Evolutionary conservation across 2,329 filamentous ascomycete species (phyloP).

Genomic region (Pezizomycotina sp.): DNA sequence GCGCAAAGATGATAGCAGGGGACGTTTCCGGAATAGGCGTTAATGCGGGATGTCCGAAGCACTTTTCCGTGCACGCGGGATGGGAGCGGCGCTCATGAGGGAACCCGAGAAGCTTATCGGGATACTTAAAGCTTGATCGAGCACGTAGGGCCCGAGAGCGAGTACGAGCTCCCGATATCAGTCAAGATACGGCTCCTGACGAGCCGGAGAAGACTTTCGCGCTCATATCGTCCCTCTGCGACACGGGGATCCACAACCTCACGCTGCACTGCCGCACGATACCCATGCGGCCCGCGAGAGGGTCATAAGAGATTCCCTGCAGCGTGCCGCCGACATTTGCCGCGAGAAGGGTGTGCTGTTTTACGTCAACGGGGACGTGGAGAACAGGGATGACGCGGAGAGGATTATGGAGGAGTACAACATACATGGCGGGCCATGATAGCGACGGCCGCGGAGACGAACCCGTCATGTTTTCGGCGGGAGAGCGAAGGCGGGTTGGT

Average conservation of each 20-base stretch:
- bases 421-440: conserved; percentile 91
- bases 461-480: conserved; percentile 69
- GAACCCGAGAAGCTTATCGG: conserved; percentile 69
- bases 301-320: conserved; percentile 70
- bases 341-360: conserved; percentile 75
- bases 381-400: conserved; percentile 53
- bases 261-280: conserved; percentile 94
- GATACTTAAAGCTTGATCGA: conserved; percentile 72
- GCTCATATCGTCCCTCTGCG: conserved; percentile 61
- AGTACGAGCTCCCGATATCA: conserved; percentile 42
- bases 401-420: conserved; percentile 58
- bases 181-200: conserved; percentile 90
- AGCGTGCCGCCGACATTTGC: conserved; percentile 69
- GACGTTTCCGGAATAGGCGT: conserved; percentile 92
- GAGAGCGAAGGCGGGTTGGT: conserved; percentile 51
- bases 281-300: conserved; percentile 84
- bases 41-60: conserved; percentile 95
- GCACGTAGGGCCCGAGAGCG: conserved; percentile 46
- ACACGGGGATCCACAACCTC: conserved; percentile 78
- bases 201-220: conserved; percentile 54
- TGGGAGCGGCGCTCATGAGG: conserved; percentile 80
- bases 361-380: conserved; percentile 89
- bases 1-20: conserved; percentile 69
- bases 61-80: conserved; percentile 82
- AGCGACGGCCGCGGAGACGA: conserved; percentile 77